A percentile compares a stretch with the other conserved stretches of the same genome.
Conservation (phyloP, 2,329 filamentous ascomycete species). For the Chrysoporthe austroafricana region DNA sequence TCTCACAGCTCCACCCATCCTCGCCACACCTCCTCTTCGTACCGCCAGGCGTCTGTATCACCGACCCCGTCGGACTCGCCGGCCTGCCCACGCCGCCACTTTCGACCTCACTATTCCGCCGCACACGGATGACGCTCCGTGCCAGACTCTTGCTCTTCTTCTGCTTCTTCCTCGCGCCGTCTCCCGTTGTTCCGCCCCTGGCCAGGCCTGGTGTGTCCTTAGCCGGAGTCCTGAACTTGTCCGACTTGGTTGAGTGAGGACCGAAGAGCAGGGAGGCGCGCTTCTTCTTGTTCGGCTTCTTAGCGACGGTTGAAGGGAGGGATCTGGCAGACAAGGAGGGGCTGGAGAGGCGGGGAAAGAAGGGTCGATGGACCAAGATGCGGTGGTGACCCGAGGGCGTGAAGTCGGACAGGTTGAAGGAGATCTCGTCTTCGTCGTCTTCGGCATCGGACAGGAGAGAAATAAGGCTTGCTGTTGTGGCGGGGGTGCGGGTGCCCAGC, state of each 20-base stretch:
- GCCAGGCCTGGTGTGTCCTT: neutral
- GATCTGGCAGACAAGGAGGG: too few relatives aligned
- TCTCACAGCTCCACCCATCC: constrained; percentile 58
- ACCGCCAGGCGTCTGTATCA: constrained; percentile 54
- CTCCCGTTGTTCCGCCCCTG: too few relatives aligned
- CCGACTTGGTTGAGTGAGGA: constrained; percentile 13
- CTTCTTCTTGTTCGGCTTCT: constrained; percentile 10
- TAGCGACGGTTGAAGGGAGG: neutral
- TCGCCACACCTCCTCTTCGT: constrained; percentile 56
- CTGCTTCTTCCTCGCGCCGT: neutral
- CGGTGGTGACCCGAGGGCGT: constrained; percentile 29
- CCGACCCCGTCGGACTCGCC: constrained; percentile 32
- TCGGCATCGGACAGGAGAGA: constrained; percentile 47
- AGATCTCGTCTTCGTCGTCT: constrained; percentile 44
- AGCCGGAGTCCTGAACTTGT: constrained; percentile 7
- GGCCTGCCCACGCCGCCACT: constrained; percentile 1
- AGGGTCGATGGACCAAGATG: constrained; percentile 13
- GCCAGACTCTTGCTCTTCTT: constrained; percentile 12
- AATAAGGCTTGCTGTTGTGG: constrained; percentile 40
- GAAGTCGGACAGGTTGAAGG: constrained; percentile 38
- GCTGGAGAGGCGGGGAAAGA: constrained; percentile 7
- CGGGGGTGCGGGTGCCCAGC: constrained; percentile 34
- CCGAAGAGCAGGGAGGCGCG: constrained; percentile 30
- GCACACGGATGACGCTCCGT: constrained; percentile 19
- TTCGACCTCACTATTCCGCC: neutral